Conservation (phyloP, 805 yeast species). For the Cyberlindnera bimundalis region DNA sequence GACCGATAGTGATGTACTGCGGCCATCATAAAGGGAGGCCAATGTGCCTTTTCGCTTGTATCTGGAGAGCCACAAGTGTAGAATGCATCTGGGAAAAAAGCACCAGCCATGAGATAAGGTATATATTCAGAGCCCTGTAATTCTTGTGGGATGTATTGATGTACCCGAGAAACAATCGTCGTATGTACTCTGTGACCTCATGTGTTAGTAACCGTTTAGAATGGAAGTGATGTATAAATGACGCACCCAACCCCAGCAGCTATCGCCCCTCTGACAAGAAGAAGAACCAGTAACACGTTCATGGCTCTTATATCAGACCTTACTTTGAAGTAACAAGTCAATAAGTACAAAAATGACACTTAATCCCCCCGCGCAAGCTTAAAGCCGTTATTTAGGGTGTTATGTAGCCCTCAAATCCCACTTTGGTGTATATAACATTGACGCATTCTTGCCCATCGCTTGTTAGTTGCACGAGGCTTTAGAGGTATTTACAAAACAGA, state of each 20-base stretch:
- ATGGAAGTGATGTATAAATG: neutral
- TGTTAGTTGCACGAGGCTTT: too few species aligned
- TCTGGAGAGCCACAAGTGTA: constrained; percentile 52
- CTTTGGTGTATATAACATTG: too few species aligned
- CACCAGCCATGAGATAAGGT: constrained; percentile 49
- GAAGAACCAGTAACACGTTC: neutral
- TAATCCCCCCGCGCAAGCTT: too few species aligned
- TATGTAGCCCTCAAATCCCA: too few species aligned
- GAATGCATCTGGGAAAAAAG: constrained; percentile 68
- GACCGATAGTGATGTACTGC: constrained; percentile 42
- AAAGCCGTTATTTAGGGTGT: too few species aligned
- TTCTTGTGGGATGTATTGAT: constrained; percentile 32
- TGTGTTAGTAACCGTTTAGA: too few species aligned
- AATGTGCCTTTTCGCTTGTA: constrained; percentile 61
- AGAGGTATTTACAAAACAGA: neutral
- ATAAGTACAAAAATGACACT: too few species aligned
- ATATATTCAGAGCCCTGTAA: constrained; percentile 23
- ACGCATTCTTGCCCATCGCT: too few species aligned
- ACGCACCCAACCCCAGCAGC: constrained; percentile 10
- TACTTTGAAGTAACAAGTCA: too few species aligned
- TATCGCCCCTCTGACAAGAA: neutral
- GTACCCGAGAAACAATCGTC: constrained; percentile 33
- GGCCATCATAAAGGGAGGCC: constrained; percentile 60
- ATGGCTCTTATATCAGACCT: too few species aligned
- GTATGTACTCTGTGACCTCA: constrained; percentile 32